These are phyloP conservation scores for Aspergillus sp. DNA, from an alignment of 2,329 filamentous ascomycete genomes.

Conservation along the genomic window DNA sequence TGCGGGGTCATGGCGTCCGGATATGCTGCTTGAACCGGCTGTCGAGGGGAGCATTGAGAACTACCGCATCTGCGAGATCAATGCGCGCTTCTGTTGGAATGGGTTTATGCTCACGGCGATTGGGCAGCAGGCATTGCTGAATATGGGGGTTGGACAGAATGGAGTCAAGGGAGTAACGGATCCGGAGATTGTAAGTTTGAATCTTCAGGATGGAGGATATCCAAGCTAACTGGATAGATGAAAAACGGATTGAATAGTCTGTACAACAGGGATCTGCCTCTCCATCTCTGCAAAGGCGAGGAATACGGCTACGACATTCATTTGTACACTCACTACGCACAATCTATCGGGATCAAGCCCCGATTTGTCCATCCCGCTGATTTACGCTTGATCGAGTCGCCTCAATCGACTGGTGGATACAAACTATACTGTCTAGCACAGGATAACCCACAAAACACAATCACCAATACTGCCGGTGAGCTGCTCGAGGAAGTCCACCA, in stretches of 20 bases:
- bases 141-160: background rate
- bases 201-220: too few relatives aligned
- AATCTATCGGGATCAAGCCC: background rate
- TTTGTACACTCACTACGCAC: background rate
- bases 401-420: slow-evolving; percentile 1
- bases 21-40: slow-evolving; percentile 9
- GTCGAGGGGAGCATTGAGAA: background rate
- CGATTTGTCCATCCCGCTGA: slow-evolving; percentile 2
- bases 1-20: slow-evolving; percentile 14
- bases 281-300: slow-evolving; percentile 6
- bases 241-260: background rate
- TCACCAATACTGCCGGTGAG: background rate
- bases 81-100: slow-evolving; percentile 14
- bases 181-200: slow-evolving; percentile 3
- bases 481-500: background rate
- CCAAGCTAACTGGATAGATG: background rate
- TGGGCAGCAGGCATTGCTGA: slow-evolving; percentile 2
- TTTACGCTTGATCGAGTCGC: background rate
- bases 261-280: background rate
- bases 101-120: slow-evolving; percentile 3
- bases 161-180: background rate
- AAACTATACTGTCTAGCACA: slow-evolving; percentile 7
- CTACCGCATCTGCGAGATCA: slow-evolving; percentile 16
- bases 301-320: slow-evolving; percentile 4
- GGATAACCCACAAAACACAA: background rate